Evolutionary conservation across 1,284 basidiomycete species (phyloP).

Genomic region (Psilocybe mexicana): DNA sequence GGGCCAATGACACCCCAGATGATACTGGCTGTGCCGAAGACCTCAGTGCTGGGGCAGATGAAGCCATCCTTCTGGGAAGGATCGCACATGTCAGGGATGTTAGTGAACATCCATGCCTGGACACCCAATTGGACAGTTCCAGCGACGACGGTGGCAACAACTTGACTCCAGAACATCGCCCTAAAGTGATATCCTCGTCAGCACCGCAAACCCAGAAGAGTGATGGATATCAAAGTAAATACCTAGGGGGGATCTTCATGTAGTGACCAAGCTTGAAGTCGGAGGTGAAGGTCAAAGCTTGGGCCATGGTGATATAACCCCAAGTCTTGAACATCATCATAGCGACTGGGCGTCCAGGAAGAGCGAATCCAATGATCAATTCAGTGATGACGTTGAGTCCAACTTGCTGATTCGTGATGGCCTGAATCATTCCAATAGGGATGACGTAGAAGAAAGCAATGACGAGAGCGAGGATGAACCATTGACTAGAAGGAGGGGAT

Average conservation of each 20-base stretch:
- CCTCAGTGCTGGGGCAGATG: slow-evolving; percentile 41
- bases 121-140: slow-evolving; percentile 65
- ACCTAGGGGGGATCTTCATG: slow-evolving; percentile 63
- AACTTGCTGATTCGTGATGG: slow-evolving; percentile 65
- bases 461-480: slow-evolving; percentile 48
- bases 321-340: slow-evolving; percentile 66
- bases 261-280: slow-evolving; percentile 76
- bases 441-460: slow-evolving; percentile 61
- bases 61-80: slow-evolving; percentile 47
- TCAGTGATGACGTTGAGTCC: slow-evolving; percentile 63
- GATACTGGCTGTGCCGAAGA: slow-evolving; percentile 47
- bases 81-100: slow-evolving; percentile 55
- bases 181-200: slow-evolving; percentile 23
- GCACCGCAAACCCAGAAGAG: not conserved
- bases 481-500: slow-evolving; percentile 26
- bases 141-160: slow-evolving; percentile 63
- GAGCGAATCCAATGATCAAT: slow-evolving; percentile 50
- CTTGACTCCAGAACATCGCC: slow-evolving; percentile 59
- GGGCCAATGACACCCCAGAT: slow-evolving; percentile 60
- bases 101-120: slow-evolving; percentile 68
- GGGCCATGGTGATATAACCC: slow-evolving; percentile 49
- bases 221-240: not conserved
- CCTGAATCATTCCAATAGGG: slow-evolving; percentile 69
- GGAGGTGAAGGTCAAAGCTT: slow-evolving; percentile 55
- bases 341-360: slow-evolving; percentile 54